Base-by-base conservation (phyloP, 1,284 basidiomycete species). In the Ustilago shanxiensis region DNA sequence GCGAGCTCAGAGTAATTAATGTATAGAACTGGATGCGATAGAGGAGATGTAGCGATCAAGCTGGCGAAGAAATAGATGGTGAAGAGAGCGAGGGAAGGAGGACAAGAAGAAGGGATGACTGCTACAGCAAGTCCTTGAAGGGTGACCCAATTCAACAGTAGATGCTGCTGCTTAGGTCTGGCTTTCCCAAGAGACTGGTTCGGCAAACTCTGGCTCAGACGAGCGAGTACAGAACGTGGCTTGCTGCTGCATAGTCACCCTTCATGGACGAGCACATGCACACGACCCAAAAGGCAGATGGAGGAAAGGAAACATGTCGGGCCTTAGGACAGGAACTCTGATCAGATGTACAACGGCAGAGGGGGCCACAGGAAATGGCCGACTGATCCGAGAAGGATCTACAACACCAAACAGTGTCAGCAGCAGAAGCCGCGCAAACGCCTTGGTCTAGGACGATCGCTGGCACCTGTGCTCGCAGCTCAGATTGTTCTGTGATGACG, bases 311-410 rank as follows among this genome's bases (percentile, higher is more conserved):
- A 47, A 29, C 16, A 56, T 28, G 35, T 5, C 16, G 22, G n/a
- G 20, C 2, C 14, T 13, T 9, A 5, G 29, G 52, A 39, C 52
- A 13, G 22, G 10, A 4, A 37, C 29, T 33, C 31, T 54, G 35
- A 22, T 20, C 5, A 26, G 37, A 47, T 13, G 24, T 18, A 39
- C 24, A 26, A 26, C 39, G 54, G 44, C 37, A 56, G 39, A n/a
- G 37, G 28, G 39, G 39, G 10, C 39, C 3, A 33, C 41, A n/a
- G 13, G 28, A 54, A 39, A 35, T 44, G 54, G 45, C 37, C 51
- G 41, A 41, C 18, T 55, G 44, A 26, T 49, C n/a, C n/a, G 18
- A 62, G 60, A 61, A 26, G 52, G 52, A 62, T 62, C 52, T 41
- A 62, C 60, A 24, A 52, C 41, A 52, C 28, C 31, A 41, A 47